phyloP scores from a whole-genome alignment of 805 yeast genomes.

The Candida parachauliodes region DNA sequence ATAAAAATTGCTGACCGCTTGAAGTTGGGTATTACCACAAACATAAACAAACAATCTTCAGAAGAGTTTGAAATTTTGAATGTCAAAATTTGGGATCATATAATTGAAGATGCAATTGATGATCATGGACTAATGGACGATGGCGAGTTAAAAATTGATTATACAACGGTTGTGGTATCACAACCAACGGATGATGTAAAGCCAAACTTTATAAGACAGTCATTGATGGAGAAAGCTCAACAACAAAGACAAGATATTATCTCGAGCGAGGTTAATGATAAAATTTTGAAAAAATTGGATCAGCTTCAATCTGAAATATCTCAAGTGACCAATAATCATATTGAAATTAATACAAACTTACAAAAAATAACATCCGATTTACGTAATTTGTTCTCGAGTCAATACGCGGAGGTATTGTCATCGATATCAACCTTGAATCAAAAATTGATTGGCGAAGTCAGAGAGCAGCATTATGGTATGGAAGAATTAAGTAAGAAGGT shows the following conservation, averaged over 20 bases:
- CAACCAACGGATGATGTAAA: conserved; percentile 3
- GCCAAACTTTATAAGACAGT: conserved; percentile 22
- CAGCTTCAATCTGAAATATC: conserved; percentile 7
- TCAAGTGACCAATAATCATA: conserved; percentile 10
- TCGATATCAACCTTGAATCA: conserved; percentile 31
- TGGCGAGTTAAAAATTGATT: conserved; percentile 38
- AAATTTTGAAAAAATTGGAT: conserved; percentile 7
- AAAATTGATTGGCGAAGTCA: conserved; percentile 38
- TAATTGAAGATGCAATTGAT: conserved; percentile 53
- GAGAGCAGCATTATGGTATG: conserved; percentile 35
- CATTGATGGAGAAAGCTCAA: conserved; percentile 35
- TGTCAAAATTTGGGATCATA: conserved; percentile 51
- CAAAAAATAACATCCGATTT: conserved; percentile 18
- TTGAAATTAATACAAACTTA: neutral
- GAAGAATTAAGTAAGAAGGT: conserved; percentile 34
- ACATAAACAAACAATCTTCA: conserved; percentile 22
- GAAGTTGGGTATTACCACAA: conserved; percentile 54
- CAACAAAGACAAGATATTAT: conserved; percentile 18
- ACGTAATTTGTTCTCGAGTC: conserved; percentile 24
- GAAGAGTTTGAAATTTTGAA: conserved; percentile 67
- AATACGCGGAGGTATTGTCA: conserved; percentile 29
- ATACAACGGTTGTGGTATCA: conserved; percentile 23
- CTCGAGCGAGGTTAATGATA: neutral
- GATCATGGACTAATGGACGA: conserved; percentile 51
- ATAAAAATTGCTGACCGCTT: conserved; percentile 44